Base-by-base conservation (phyloP, 208 protist genomes). In the Crithidia thermophila region DNA sequence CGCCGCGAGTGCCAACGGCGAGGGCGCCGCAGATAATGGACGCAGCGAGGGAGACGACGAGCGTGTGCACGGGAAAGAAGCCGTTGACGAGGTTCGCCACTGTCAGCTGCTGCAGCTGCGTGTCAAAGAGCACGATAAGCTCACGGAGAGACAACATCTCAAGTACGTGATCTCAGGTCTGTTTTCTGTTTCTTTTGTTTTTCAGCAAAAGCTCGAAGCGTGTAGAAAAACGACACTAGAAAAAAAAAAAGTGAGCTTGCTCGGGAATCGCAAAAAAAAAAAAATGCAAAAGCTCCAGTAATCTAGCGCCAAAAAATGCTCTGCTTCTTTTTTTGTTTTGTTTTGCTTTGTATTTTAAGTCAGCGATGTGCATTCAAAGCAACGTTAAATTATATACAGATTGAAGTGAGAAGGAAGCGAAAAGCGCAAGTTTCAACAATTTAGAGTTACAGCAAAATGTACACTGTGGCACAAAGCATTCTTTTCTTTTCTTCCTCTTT, bases 91-190 rank as follows among this genome's bases (percentile, higher is more conserved):
- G 52, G 53, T 86, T 75, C 0, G 36, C 45, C 0, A 65, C 5
- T 1, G 81, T 83, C 20, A 86, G 62, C 72, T 79, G 70, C 31
- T 71, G 72, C 49, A 79, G 40, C 23, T 57, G 72, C 7, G 52
- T 68, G 55, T 75, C 46, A 49, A 79, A 77, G 0, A 57, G 55
- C 30, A 65, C 58, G 46, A 72, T 46, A 16, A 47, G 49, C 50
- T 70, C 59, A 0, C 73, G 73, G 2, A 79, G 67, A 0, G 69
- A 64, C 20, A 51, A 18, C 5, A 25, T 0, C n/a, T 1, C 28
- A 28, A n/a, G n/a, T n/a, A n/a, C n/a, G n/a, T n/a, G n/a, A n/a
- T n/a, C n/a, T n/a, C n/a, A n/a, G n/a, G n/a, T n/a, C n/a, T n/a
- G n/a, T n/a, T n/a, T n/a, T n/a, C n/a, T n/a, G n/a, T n/a, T n/a